Conservation (phyloP, 371 early-diverging fungal genomes). For the Rhizopus stolonifer region DNA sequence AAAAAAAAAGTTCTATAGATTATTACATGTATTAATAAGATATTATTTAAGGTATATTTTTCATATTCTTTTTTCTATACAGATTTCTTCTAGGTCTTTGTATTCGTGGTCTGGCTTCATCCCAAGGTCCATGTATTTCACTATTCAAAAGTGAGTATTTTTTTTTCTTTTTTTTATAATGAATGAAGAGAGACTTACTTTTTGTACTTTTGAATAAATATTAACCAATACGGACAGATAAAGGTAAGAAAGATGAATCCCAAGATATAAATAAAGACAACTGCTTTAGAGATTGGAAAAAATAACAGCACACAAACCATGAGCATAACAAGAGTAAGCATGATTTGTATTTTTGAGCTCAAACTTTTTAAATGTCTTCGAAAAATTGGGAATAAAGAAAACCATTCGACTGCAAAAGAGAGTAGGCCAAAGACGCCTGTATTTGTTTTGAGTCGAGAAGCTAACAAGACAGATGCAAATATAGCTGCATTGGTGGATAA, state of each 20-base stretch:
- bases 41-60: not conserved
- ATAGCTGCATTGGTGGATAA: slow-evolving; percentile 94
- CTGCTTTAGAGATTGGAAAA: slow-evolving; percentile 65
- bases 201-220: slow-evolving; percentile 90
- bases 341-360: slow-evolving; percentile 56
- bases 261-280: slow-evolving; percentile 68
- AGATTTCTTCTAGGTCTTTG: slow-evolving; percentile 41
- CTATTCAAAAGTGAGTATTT: slow-evolving; percentile 31
- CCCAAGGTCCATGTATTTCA: slow-evolving; percentile 97
- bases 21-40: too few species aligned
- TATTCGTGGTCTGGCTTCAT: slow-evolving; percentile 85
- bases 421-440: slow-evolving; percentile 88
- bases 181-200: slow-evolving; percentile 61
- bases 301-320: slow-evolving; percentile 61
- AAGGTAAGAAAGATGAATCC: slow-evolving; percentile 79
- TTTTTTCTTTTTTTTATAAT: not conserved
- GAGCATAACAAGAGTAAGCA: slow-evolving; percentile 63
- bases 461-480: slow-evolving; percentile 92
- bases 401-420: slow-evolving; percentile 86
- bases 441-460: slow-evolving; percentile 82
- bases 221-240: slow-evolving; percentile 88
- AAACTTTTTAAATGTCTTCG: slow-evolving; percentile 72
- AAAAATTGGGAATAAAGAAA: slow-evolving; percentile 91
- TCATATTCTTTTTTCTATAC: slow-evolving; percentile 26
- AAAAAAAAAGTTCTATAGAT: too few species aligned